Conservation (phyloP, 768 basidiomycete genomes). For the Tricholoma matsutake region DNA sequence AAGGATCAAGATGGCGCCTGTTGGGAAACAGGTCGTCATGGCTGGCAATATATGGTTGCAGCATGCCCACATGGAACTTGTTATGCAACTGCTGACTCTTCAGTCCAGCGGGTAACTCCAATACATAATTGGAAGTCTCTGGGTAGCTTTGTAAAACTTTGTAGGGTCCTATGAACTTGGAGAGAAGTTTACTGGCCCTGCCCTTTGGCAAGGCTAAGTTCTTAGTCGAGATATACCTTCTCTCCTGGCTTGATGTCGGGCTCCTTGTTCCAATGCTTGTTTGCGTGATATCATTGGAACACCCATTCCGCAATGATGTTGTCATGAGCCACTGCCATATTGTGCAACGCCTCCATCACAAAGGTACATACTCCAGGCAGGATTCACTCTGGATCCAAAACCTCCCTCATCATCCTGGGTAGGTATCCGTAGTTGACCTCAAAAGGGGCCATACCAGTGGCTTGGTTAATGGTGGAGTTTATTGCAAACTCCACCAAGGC, state of each 20-base stretch:
- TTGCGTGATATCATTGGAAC: too few relatives aligned
- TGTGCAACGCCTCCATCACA: too few relatives aligned
- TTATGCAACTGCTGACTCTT: too few relatives aligned
- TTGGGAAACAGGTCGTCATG: too few relatives aligned
- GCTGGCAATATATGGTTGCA: not conserved
- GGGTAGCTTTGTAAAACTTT: slow-evolving; percentile 18
- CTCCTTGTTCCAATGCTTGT: too few relatives aligned
- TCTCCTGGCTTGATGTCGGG: too few relatives aligned
- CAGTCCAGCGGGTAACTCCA: not conserved
- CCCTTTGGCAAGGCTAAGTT: slow-evolving; percentile 32
- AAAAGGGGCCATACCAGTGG: not conserved
- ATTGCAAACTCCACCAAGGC: too few relatives aligned
- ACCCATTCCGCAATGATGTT: too few relatives aligned
- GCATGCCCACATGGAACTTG: not conserved
- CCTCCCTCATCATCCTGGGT: slow-evolving; percentile 17
- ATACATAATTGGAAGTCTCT: slow-evolving; percentile 16
- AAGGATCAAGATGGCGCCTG: too few relatives aligned
- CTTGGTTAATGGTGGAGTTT: not conserved
- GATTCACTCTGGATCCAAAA: slow-evolving; percentile 11
- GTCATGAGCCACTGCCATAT: too few relatives aligned
- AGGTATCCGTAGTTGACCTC: slow-evolving; percentile 22
- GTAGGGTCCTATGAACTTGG: slow-evolving; percentile 38
- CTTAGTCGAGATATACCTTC: slow-evolving; percentile 32
- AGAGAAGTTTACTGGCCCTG: slow-evolving; percentile 28
- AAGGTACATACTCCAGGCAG: slow-evolving; percentile 7